These are phyloP conservation scores for Cyclotella sp. DNA, from an alignment of 108 stramenopile genomes.

Conservation along the genomic window DNA sequence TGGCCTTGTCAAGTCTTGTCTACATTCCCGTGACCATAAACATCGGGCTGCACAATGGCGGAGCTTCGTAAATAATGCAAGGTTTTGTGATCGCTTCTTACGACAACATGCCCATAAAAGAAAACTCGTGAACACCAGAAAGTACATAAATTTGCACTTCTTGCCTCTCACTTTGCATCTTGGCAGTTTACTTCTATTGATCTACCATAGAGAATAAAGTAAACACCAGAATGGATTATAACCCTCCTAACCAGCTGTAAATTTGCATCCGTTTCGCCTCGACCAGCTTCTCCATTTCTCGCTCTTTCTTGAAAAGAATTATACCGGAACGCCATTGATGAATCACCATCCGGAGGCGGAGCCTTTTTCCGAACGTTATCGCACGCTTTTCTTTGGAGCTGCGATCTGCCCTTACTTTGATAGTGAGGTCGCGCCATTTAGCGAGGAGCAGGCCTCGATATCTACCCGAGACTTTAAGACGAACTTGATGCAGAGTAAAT, in stretches of 20 bases:
- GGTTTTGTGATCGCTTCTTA: background rate
- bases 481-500: background rate
- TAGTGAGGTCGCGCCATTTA: slow-evolving; percentile 13
- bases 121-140: no score
- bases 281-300: slow-evolving; percentile 21
- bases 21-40: no score
- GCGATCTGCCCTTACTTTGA: background rate
- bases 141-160: no score
- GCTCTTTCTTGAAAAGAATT: slow-evolving; percentile 15
- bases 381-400: background rate
- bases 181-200: background rate
- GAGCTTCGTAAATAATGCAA: no score
- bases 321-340: slow-evolving; percentile 28
- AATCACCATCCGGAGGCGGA: slow-evolving; percentile 13
- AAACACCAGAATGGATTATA: background rate
- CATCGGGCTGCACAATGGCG: no score
- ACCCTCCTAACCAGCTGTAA: slow-evolving; percentile 28
- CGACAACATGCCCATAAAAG: no score
- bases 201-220: background rate
- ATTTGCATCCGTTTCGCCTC: slow-evolving; percentile 29
- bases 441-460: slow-evolving; percentile 5
- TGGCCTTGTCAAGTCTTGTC: no score
- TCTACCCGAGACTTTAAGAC: background rate
- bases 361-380: slow-evolving; percentile 4
- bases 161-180: no score